Conservation (phyloP, 1,139 yeast species). For the Magnusiomyces ingens region DNA sequence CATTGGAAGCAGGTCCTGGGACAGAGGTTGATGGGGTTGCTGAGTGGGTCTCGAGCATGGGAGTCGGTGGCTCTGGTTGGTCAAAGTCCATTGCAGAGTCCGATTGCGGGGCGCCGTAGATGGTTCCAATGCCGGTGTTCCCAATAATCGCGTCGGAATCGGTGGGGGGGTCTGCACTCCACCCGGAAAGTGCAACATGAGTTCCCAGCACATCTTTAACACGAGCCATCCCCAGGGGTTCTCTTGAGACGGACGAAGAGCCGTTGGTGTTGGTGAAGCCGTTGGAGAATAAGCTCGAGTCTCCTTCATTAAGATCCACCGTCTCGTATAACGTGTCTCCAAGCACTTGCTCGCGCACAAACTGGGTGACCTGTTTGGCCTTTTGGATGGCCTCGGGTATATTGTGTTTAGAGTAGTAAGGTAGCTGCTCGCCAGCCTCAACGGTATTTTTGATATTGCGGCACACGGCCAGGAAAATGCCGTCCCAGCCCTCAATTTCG, state of each 20-base stretch:
- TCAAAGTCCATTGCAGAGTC: too few relatives aligned
- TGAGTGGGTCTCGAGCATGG: too few relatives aligned
- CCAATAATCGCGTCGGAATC: too few relatives aligned
- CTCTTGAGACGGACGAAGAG: slow-evolving; percentile 2
- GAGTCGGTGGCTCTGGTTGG: too few relatives aligned
- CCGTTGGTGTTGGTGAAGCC: too few relatives aligned
- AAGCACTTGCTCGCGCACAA: neutral
- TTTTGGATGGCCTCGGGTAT: slow-evolving; percentile 1
- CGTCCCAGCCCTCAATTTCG: slow-evolving; percentile 28
- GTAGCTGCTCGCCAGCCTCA: slow-evolving; percentile 5
- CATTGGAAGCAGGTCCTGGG: too few relatives aligned
- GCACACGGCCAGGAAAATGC: slow-evolving; percentile 23
- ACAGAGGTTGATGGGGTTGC: too few relatives aligned
- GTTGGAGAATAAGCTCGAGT: slow-evolving; percentile 2
- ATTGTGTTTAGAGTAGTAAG: too few relatives aligned
- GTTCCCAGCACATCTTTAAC: slow-evolving; percentile 28
- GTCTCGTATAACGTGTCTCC: neutral
- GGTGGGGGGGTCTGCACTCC: too few relatives aligned
- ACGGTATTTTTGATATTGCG: slow-evolving; percentile 9
- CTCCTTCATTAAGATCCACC: slow-evolving; percentile 3
- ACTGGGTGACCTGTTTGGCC: neutral
- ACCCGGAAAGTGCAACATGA: slow-evolving; percentile 13
- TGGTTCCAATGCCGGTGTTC: too few relatives aligned
- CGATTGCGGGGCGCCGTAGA: too few relatives aligned
- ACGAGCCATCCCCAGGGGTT: slow-evolving; percentile 22